Conservation (phyloP, 257 asterid genomes). For the Rehmannia glutinosa region DNA sequence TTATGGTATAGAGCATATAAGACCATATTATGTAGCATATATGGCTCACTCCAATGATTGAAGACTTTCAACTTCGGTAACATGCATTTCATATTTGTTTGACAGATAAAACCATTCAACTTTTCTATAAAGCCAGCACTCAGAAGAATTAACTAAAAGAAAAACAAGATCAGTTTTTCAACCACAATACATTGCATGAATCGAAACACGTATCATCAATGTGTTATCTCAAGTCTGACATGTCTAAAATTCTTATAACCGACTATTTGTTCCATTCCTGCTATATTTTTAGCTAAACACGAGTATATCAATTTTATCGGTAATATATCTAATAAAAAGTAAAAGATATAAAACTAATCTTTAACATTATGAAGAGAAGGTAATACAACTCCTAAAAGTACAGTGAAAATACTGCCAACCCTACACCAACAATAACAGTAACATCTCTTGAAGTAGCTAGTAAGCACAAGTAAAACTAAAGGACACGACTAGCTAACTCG, state of each 20-base stretch:
- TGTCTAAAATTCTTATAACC: neutral
- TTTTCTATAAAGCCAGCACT: neutral
- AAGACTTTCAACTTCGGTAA: neutral
- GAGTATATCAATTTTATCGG: neutral
- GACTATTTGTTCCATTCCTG: neutral
- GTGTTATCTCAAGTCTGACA: neutral
- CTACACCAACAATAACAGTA: too few species aligned
- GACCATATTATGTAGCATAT: neutral
- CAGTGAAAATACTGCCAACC: too few species aligned
- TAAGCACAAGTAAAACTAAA: too few species aligned
- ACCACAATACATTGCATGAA: constrained; percentile 2
- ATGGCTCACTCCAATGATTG: neutral
- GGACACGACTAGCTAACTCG: too few species aligned
- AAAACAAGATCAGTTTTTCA: neutral
- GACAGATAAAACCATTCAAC: neutral
- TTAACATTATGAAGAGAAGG: neutral
- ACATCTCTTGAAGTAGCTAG: too few species aligned
- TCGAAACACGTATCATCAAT: neutral
- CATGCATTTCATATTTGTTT: neutral
- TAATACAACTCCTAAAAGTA: too few species aligned
- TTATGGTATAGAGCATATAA: too few species aligned
- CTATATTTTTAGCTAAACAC: too few species aligned
- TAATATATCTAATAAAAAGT: neutral
- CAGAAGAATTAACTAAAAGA: neutral
- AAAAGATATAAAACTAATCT: too few species aligned